Evolutionary conservation across 1,139 yeast genomes (phyloP).

Genomic region (Meyerozyma carpophila): DNA sequence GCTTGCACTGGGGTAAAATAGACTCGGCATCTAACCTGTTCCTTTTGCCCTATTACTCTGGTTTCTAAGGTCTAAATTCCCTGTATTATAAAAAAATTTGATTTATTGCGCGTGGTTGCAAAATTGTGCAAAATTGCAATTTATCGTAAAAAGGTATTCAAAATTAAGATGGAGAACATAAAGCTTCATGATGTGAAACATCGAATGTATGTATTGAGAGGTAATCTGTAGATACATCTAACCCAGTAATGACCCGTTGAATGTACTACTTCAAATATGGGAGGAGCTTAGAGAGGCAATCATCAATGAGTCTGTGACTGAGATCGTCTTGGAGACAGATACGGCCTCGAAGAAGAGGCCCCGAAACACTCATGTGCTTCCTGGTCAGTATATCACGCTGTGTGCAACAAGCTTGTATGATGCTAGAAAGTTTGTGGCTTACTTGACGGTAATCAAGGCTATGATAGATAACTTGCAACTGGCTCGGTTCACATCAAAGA

Average conservation of each 20-base stretch:
- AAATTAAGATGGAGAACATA: not conserved
- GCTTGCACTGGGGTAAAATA: too few relatives aligned
- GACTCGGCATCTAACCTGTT: not conserved
- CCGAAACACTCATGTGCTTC: not conserved
- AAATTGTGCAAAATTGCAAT: not conserved
- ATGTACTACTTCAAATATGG: too few relatives aligned
- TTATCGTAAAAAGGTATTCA: too few relatives aligned
- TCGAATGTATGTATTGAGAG: too few relatives aligned
- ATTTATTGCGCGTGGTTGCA: not conserved
- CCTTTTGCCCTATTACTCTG: not conserved
- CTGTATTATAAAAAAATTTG: not conserved
- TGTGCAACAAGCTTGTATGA: not conserved
- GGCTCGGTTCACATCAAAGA: slow-evolving; percentile 33
- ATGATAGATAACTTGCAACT: not conserved
- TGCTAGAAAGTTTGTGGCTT: not conserved
- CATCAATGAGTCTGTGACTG: not conserved
- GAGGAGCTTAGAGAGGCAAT: too few relatives aligned
- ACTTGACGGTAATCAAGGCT: not conserved
- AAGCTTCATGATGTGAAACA: not conserved
- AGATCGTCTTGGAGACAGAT: not conserved
- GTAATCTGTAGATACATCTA: too few relatives aligned
- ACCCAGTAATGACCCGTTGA: too few relatives aligned
- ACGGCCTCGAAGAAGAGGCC: not conserved
- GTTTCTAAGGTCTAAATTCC: not conserved
- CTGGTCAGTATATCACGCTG: not conserved